Conservation (phyloP, 495 filamentous ascomycete genomes). For the Hyphodiscus hymeniophilus region DNA sequence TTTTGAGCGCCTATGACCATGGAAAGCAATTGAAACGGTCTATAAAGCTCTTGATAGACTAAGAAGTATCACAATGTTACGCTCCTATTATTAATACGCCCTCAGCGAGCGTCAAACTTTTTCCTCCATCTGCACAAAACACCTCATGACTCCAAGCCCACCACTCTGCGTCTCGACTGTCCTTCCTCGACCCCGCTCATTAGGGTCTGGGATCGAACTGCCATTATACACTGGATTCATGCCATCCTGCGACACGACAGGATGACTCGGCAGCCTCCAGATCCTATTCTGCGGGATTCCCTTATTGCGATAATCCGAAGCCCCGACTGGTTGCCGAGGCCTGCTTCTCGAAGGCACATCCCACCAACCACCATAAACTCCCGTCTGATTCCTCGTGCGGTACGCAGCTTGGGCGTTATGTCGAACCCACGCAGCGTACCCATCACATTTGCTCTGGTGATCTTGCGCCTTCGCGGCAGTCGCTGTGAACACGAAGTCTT, state of each 20-base stretch:
- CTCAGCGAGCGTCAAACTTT: no score
- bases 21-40: no score
- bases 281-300: slow-evolving; percentile 29
- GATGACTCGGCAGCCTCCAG: not conserved
- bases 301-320: slow-evolving; percentile 61
- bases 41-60: no score
- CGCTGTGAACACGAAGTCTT: slow-evolving; percentile 15
- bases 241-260: not conserved
- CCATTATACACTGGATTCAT: not conserved
- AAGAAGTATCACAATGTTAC: no score
- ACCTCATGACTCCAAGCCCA: slow-evolving; percentile 68
- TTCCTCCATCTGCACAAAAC: slow-evolving; percentile 50
- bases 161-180: slow-evolving; percentile 88
- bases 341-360: slow-evolving; percentile 32
- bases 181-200: slow-evolving; percentile 71
- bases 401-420: slow-evolving; percentile 69
- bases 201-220: slow-evolving; percentile 46
- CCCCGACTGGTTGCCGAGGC: slow-evolving; percentile 20
- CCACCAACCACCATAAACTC: slow-evolving; percentile 86
- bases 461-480: slow-evolving; percentile 6
- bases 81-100: no score
- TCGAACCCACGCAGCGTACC: slow-evolving; percentile 62
- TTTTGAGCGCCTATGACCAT: no score
- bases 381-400: slow-evolving; percentile 54
- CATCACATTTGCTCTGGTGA: slow-evolving; percentile 36